A percentile compares a stretch with the other conserved stretches of the same genome.
Conservation (phyloP, 805 yeast species). For the Sporopachydermia lactativora region DNA sequence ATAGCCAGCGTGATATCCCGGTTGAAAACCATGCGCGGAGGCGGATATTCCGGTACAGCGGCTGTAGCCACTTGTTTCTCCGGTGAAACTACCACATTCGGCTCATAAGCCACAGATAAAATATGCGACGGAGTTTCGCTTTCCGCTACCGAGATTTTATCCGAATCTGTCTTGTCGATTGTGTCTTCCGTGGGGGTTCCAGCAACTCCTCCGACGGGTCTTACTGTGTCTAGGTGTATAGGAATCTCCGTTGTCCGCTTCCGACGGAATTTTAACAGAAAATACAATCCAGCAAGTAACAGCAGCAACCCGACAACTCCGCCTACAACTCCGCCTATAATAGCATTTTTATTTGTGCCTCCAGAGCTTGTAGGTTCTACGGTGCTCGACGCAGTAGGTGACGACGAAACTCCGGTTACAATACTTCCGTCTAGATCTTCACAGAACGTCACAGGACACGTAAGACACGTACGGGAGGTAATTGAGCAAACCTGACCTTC, state of each 20-base stretch:
- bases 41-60: not conserved
- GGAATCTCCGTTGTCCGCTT: not conserved
- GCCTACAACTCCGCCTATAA: slow-evolving; percentile 5
- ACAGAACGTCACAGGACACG: slow-evolving; percentile 5
- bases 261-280: not conserved
- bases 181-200: no score
- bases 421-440: slow-evolving; percentile 10
- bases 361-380: no score
- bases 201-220: no score
- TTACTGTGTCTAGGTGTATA: not conserved
- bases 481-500: not conserved
- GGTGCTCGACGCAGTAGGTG: no score
- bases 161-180: no score
- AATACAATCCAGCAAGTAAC: not conserved
- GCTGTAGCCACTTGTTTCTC: not conserved
- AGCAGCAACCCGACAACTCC: slow-evolving; percentile 3
- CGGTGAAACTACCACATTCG: not conserved
- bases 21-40: not conserved
- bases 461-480: not conserved
- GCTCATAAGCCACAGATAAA: not conserved
- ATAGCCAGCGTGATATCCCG: not conserved
- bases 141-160: no score
- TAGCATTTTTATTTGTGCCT: slow-evolving; percentile 1
- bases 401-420: no score
- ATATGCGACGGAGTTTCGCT: not conserved